Evolutionary conservation across 495 filamentous ascomycete genomes (phyloP).

Genomic region (Penicillium goetzii): DNA sequence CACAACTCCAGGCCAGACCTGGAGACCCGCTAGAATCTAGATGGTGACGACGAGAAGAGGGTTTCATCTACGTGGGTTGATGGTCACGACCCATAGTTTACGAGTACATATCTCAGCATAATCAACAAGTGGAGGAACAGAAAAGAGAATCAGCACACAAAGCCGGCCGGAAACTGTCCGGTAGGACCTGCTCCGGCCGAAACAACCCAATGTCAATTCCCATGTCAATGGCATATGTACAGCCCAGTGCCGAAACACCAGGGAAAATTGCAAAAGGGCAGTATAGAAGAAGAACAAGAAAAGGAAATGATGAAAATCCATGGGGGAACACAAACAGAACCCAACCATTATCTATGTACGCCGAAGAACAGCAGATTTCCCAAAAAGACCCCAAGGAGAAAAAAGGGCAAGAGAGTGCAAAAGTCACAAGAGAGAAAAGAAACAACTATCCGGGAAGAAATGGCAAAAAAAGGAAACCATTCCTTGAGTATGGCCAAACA

Average conservation of each 20-base stretch:
- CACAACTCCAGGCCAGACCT: not conserved
- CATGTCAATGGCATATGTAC: not conserved
- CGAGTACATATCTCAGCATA: not conserved
- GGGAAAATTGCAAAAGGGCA: not conserved
- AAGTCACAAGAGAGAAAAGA: constrained; percentile 4
- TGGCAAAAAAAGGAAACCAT: not conserved
- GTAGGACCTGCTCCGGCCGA: not conserved
- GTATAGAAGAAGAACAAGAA: constrained; percentile 3
- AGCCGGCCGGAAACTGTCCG: not conserved
- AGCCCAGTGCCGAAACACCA: not conserved
- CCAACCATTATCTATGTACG: constrained; percentile 36
- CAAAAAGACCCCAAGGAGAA: constrained; percentile 22
- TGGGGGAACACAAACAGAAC: constrained; percentile 9
- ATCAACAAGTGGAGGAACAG: not conserved
- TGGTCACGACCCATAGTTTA: not conserved
- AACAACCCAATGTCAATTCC: constrained; percentile 1
- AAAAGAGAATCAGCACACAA: not conserved
- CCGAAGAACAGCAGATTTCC: constrained; percentile 29
- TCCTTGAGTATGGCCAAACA: constrained; percentile 14
- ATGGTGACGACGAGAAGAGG: not conserved
- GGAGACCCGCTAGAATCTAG: not conserved
- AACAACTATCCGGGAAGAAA: constrained; percentile 10
- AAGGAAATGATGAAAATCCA: constrained; percentile 24
- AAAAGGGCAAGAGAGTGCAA: constrained; percentile 12
- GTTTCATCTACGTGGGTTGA: not conserved